Evolutionary conservation across 2,329 filamentous ascomycete species (phyloP).

Genomic region (Penicillium sp.): DNA sequence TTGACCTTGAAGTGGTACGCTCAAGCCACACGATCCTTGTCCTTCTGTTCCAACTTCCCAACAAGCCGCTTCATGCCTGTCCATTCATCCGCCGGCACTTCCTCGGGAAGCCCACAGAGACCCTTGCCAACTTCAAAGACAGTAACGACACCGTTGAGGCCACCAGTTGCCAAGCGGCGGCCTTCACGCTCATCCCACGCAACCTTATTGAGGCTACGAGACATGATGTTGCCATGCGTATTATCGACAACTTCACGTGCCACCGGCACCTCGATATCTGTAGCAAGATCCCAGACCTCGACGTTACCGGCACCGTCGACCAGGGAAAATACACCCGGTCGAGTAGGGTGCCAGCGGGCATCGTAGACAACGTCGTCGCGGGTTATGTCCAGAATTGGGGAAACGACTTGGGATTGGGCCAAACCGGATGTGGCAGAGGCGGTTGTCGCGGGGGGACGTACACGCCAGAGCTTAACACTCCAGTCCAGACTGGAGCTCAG

Average conservation of each 20-base stretch:
- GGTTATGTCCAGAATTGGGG: conserved; percentile 81
- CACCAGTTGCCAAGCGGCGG: conserved; percentile 79
- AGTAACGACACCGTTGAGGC: conserved; percentile 83
- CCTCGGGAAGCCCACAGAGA: conserved; percentile 77
- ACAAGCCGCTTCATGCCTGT: conserved; percentile 86
- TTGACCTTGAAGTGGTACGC: not conserved
- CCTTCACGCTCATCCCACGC: conserved; percentile 92
- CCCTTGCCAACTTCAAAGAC: conserved; percentile 86
- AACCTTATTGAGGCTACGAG: conserved; percentile 86
- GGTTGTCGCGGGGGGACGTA: conserved; percentile 54
- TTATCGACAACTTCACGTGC: conserved; percentile 56
- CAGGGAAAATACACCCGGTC: conserved; percentile 88
- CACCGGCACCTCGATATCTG: conserved; percentile 88
- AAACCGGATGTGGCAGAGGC: conserved; percentile 38
- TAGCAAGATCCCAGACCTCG: conserved; percentile 91
- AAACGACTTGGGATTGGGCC: conserved; percentile 51
- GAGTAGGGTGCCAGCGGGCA: conserved; percentile 88
- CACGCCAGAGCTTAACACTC: conserved; percentile 96
- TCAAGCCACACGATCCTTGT: conserved; percentile 38
- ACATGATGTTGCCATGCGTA: conserved; percentile 64
- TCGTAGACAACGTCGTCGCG: conserved; percentile 97
- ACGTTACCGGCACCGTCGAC: conserved; percentile 90
- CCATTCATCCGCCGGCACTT: conserved; percentile 85
- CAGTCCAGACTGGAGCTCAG: conserved; percentile 91
- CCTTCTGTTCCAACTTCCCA: conserved; percentile 60